Conservation (phyloP, 75 land plant species). For the Cryptomeria japonica region DNA sequence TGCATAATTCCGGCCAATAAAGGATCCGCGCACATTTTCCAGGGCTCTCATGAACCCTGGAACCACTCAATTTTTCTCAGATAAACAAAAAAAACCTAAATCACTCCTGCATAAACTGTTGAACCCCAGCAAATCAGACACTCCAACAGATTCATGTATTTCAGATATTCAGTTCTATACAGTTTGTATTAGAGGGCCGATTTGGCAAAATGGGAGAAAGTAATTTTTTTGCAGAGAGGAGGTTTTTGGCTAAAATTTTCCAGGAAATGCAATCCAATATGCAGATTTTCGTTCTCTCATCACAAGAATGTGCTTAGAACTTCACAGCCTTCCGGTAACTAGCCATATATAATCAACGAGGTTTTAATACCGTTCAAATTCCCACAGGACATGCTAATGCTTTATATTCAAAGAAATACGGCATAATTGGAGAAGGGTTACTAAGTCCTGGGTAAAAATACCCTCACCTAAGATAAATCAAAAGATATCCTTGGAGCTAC, state of each 20-base stretch:
- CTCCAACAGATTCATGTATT: background rate
- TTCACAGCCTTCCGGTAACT: background rate
- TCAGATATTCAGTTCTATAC: background rate
- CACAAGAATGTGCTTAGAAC: background rate
- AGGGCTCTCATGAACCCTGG: background rate
- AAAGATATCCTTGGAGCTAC: no score
- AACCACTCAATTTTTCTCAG: background rate
- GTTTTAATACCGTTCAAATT: background rate
- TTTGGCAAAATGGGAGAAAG: background rate
- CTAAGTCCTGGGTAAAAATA: background rate
- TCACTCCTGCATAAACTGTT: background rate
- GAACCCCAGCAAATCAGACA: background rate
- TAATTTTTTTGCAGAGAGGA: background rate
- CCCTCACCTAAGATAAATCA: no score
- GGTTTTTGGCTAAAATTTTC: background rate
- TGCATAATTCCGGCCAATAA: background rate
- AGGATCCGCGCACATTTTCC: background rate
- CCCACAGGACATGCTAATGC: background rate
- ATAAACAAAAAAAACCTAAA: background rate
- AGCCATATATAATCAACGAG: background rate
- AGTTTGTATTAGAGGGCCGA: background rate
- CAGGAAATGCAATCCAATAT: background rate
- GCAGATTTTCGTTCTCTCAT: background rate
- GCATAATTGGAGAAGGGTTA: no score
- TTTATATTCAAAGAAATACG: background rate